Evolutionary conservation across 768 basidiomycete genomes (phyloP), one percentile per base, ranked within the genome.

Genomic region (Chiua virens): DNA sequence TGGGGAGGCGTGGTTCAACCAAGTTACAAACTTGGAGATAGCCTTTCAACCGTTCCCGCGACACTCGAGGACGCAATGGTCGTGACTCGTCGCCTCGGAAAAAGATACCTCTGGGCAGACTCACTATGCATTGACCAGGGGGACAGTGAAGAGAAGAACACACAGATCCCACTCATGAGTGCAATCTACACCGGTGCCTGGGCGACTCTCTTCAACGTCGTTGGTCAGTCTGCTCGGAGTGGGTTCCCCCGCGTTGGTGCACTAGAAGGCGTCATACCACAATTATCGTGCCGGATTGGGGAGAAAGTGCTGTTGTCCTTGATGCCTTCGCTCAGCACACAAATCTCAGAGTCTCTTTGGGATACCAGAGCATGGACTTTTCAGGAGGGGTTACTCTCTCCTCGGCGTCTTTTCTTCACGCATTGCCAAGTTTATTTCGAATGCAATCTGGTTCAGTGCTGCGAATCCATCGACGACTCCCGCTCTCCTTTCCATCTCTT

Each of bases 61-160:
- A 63, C 61, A 3, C 48, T 63, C 10, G 54, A 56, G 17, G 56
- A 63, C 30, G 53, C 56, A 3, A 55, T 63, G 37, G 36, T 40
- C 5, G 53, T 63, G 15, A 46, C 43, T 2, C 59, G 46, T 10
- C 23, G 25, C 9, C 52, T 61, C 11, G 54, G 57, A 1, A 56
- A 60, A 23, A 48, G 20, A 15, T 63, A 52, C 45, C 49, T 55
- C 30, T 64, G 59, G 59, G 53, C 37, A 0, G 55, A 64, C 10
- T 55, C 55, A 2, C 21, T 64, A 20, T 62, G 55, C 37, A 61
- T 63, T 15, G 25, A 60, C 14, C 56, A 60, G 9, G 45, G 14
- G 11, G 15, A 59, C 20, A 10, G 6, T 15, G 36, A 3, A 8
- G 55, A 63, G 40, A 56, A 49, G 42, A 22, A 23, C 7, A 8